Base-by-base conservation (phyloP, 768 basidiomycete species). In the Suillus paluster region DNA sequence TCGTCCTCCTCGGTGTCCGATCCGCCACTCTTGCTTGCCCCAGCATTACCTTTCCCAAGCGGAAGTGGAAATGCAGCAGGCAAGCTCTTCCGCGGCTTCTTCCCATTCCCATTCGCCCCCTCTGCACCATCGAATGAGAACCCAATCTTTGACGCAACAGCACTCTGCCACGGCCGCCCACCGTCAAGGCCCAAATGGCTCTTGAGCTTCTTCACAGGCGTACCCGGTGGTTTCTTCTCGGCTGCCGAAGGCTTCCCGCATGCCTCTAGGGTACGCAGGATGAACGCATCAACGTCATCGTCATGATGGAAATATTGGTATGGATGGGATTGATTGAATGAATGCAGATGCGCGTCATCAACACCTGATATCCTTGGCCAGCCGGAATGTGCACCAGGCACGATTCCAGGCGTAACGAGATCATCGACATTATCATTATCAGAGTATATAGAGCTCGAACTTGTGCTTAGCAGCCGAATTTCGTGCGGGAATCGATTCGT, bases 131-230 rank as follows among this genome's bases (percentile, higher is more conserved):
- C 76, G 69, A 83, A 84, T 39, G 81, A 78, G 34, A 83, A 80
- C 33, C 79, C 78, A 53, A 91, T 85, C 72, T 89, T 91, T 65
- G 81, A 74, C 15, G 91, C 83, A 21, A 92, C 83, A 4, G 91
- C 91, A 69, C 91, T 92, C 72, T 92, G 91, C 91, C 91, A 93
- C 5, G 88, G 90, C 11, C 91, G 80, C 55, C 85, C 83, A 62
- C 80, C 80, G 33, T 80, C 78, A 39, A 88, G 76, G 17, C 54
- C 54, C 68, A 84, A 80, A 44, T 83, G 81, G 23, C 84, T 86
- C 75, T 88, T 88, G 61, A 80, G 73, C 69, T 82, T 86, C 81
- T 94, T 94, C n/a, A 92, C 89, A 1, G 92, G 92, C 15, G 92
- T 94, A 0, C 89, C 91, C 1, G 92, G 92, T 7, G 85, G 84